phyloP scores from a whole-genome alignment of 1,284 basidiomycete species.

The Macrocystidia cucumis region DNA sequence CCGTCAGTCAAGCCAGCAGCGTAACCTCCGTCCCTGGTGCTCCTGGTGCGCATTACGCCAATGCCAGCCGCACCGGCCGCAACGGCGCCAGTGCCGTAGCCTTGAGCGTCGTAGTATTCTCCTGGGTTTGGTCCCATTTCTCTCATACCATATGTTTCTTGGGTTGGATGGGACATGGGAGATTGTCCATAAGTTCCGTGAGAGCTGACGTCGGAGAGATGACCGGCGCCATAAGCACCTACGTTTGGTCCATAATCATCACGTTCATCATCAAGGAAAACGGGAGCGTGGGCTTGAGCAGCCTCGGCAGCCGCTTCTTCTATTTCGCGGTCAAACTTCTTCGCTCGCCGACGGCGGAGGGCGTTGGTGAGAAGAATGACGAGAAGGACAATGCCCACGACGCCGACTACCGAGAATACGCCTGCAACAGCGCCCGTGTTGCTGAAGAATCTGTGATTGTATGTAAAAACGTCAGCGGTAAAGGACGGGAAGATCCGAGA shows the following conservation, averaged over 20 bases:
- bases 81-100: slow-evolving; percentile 12
- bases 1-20: slow-evolving; percentile 27
- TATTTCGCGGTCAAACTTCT: slow-evolving; percentile 61
- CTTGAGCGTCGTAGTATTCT: slow-evolving; percentile 21
- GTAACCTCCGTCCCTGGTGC: slow-evolving; percentile 28
- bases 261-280: slow-evolving; percentile 45
- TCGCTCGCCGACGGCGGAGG: slow-evolving; percentile 54
- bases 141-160: slow-evolving; percentile 39
- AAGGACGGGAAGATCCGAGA: neutral
- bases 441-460: slow-evolving; percentile 47
- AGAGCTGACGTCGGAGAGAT: slow-evolving; percentile 48
- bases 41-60: slow-evolving; percentile 30
- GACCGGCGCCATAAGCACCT: slow-evolving; percentile 14
- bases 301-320: slow-evolving; percentile 56
- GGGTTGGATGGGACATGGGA: slow-evolving; percentile 28
- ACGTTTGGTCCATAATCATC: slow-evolving; percentile 24
- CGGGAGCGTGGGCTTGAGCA: slow-evolving; percentile 37
- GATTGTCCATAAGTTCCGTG: slow-evolving; percentile 57
- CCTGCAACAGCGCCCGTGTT: slow-evolving; percentile 68
- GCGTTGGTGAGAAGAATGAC: slow-evolving; percentile 44
- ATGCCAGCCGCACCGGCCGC: slow-evolving; percentile 33
- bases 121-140: slow-evolving; percentile 39
- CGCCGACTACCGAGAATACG: slow-evolving; percentile 59
- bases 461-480: neutral
- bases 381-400: slow-evolving; percentile 43